A percentile compares a stretch with the other conserved stretches of the same genome.
These are phyloP conservation scores for Eucalyptus guilfoylei DNA, from an alignment of 345 rosid genomes.

Conservation along the genomic window DNA sequence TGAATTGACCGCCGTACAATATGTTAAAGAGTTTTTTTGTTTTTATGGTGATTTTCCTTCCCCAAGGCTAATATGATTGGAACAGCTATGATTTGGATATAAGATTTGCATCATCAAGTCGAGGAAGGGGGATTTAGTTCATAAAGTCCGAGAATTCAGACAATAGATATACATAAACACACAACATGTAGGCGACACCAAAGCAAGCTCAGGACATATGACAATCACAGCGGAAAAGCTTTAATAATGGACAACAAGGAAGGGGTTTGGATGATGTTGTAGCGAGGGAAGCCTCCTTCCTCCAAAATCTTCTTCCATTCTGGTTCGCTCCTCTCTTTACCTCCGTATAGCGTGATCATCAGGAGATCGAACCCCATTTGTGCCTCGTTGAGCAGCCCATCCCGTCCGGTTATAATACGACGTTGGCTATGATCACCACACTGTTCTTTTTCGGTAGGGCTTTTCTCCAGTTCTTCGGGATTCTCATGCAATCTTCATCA, in stretches of 20 bases:
- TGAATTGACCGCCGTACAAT: accelerated
- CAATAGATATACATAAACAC: not conserved
- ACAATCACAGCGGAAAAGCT: not conserved
- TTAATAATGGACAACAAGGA: slow-evolving; percentile 3
- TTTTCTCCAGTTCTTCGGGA: slow-evolving; percentile 1
- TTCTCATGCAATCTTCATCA: slow-evolving; percentile 6
- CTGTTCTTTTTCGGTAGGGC: not conserved
- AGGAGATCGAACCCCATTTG: not conserved
- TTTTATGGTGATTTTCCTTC: not conserved
- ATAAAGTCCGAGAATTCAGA: not conserved
- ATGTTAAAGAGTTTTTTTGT: not conserved
- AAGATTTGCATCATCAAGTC: not conserved
- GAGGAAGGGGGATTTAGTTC: not conserved
- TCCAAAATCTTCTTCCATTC: slow-evolving; percentile 13
- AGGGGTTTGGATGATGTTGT: slow-evolving; percentile 4
- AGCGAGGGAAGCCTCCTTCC: slow-evolving; percentile 18
- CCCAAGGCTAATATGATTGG: not conserved
- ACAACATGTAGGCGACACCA: not conserved
- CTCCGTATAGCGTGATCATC: slow-evolving; percentile 1
- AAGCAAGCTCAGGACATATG: not conserved
- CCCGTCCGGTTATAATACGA: not conserved
- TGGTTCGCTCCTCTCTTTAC: slow-evolving; percentile 5
- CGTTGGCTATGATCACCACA: not conserved
- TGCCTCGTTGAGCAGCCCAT: not conserved
- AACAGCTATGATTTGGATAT: not conserved